phyloP scores from a whole-genome alignment of 164 flowering plant genomes.

The Berberis vulgaris region DNA sequence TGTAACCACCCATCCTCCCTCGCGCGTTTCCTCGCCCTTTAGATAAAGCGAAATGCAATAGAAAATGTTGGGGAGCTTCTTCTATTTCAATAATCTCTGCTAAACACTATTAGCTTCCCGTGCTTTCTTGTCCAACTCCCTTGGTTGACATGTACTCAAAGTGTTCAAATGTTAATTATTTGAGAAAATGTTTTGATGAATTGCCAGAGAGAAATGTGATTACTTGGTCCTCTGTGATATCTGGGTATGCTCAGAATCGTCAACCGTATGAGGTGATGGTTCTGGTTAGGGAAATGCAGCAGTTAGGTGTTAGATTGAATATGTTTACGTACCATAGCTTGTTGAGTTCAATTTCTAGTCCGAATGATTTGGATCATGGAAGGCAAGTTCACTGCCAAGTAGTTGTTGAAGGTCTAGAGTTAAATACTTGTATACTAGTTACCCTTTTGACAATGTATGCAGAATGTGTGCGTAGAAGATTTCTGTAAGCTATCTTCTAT shows the following conservation, averaged over 20 bases:
- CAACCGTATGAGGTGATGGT: constrained; percentile 29
- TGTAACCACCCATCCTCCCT: no score
- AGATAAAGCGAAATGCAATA: no score
- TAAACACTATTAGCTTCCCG: background rate
- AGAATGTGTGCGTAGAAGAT: constrained; percentile 28
- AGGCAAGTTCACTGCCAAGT: constrained; percentile 41
- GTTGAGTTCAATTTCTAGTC: constrained; percentile 33
- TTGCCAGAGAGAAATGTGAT: constrained; percentile 31
- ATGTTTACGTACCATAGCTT: constrained; percentile 36
- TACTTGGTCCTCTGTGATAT: constrained; percentile 40
- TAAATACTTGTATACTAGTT: constrained; percentile 25
- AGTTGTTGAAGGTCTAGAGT: constrained; percentile 33
- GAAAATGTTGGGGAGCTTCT: background rate
- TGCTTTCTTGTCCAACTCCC: constrained; percentile 14
- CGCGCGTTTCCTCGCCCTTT: no score
- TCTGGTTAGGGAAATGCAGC: constrained; percentile 32
- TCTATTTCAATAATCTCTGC: background rate
- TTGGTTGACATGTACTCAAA: constrained; percentile 34
- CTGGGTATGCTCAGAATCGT: constrained; percentile 30
- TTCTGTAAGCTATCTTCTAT: constrained; percentile 25
- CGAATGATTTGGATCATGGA: constrained; percentile 23
- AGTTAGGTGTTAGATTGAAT: constrained; percentile 24
- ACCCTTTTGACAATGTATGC: constrained; percentile 41
- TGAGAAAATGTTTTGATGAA: constrained; percentile 32
- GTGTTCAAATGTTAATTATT: constrained; percentile 16